Conservation (phyloP, 495 filamentous ascomycete species). For the Bathelium albidoporum region DNA sequence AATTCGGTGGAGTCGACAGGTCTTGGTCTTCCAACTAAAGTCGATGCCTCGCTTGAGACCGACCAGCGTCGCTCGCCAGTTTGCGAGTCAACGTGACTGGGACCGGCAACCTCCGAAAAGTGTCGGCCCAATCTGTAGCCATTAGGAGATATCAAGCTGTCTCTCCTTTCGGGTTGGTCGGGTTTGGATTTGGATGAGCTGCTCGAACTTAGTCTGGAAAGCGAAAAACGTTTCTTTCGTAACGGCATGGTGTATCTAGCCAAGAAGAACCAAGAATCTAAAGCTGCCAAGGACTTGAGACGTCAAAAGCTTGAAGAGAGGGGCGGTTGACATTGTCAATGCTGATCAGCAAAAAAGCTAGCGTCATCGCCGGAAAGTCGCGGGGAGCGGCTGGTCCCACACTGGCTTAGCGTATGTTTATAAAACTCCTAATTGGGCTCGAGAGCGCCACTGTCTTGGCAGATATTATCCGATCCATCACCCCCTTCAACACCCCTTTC, state of each 20-base stretch:
- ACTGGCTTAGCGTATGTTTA: not conserved
- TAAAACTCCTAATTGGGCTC: not conserved
- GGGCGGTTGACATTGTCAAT: not conserved
- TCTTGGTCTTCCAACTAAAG: slow-evolving; percentile 9
- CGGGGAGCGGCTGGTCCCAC: not conserved
- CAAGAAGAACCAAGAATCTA: not conserved
- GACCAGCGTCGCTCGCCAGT: slow-evolving; percentile 12
- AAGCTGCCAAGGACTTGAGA: not conserved
- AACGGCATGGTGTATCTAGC: not conserved
- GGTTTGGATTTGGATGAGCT: slow-evolving; percentile 1
- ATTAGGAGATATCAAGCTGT: slow-evolving; percentile 1
- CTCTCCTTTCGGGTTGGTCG: not conserved
- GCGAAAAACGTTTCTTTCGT: not conserved
- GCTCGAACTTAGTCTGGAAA: not conserved
- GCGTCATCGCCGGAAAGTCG: not conserved
- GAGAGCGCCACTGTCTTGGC: too few relatives aligned
- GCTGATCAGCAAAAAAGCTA: not conserved
- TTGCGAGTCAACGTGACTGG: not conserved
- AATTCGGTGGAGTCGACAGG: slow-evolving; percentile 11
- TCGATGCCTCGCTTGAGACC: slow-evolving; percentile 11
- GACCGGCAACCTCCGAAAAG: not conserved
- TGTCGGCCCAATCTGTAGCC: slow-evolving; percentile 2
- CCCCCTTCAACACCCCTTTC: not conserved
- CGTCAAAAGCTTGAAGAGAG: not conserved
- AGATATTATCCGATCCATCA: too few relatives aligned